Conservation (phyloP, 768 basidiomycete genomes). For the Agaricus subrufescens region DNA sequence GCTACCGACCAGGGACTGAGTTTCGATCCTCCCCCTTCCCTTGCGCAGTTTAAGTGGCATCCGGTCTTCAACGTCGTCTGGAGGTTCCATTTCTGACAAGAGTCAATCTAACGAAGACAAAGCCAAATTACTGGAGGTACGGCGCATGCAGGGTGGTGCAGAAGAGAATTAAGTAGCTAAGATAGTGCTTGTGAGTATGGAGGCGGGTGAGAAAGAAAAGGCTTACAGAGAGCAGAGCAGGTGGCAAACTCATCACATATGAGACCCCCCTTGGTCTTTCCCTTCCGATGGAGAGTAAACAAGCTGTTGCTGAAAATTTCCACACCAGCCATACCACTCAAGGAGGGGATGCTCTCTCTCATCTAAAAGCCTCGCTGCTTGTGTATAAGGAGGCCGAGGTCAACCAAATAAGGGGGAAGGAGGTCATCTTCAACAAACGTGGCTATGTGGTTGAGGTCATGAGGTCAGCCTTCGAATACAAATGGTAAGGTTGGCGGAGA, state of each 20-base stretch:
- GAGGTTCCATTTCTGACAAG: conserved; percentile 14
- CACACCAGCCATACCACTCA: conserved; percentile 54
- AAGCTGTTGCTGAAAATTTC: conserved; percentile 34
- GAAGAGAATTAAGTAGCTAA: background rate
- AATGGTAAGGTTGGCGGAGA: conserved; percentile 66
- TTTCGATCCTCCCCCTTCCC: conserved; percentile 17
- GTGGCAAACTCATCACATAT: background rate
- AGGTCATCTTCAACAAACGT: conserved; percentile 43
- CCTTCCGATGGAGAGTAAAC: conserved; percentile 5
- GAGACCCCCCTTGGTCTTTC: conserved; percentile 17
- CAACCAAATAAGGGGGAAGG: conserved; percentile 18
- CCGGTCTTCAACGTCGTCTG: conserved; percentile 25
- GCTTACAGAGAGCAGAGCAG: background rate
- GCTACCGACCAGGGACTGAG: background rate
- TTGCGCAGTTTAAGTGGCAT: conserved; percentile 68
- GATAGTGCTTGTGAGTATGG: background rate
- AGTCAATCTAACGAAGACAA: background rate
- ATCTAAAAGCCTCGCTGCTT: conserved; percentile 57
- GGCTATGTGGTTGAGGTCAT: conserved; percentile 57
- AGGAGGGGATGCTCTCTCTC: conserved; percentile 47
- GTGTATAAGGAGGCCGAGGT: conserved; percentile 65
- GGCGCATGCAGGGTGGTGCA: background rate
- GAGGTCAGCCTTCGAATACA: conserved; percentile 62
- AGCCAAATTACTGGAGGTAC: background rate
- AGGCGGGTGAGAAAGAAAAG: background rate